These are phyloP conservation scores for Westerdykella ornata DNA, from an alignment of 2,329 filamentous ascomycete species.

Conservation along the genomic window DNA sequence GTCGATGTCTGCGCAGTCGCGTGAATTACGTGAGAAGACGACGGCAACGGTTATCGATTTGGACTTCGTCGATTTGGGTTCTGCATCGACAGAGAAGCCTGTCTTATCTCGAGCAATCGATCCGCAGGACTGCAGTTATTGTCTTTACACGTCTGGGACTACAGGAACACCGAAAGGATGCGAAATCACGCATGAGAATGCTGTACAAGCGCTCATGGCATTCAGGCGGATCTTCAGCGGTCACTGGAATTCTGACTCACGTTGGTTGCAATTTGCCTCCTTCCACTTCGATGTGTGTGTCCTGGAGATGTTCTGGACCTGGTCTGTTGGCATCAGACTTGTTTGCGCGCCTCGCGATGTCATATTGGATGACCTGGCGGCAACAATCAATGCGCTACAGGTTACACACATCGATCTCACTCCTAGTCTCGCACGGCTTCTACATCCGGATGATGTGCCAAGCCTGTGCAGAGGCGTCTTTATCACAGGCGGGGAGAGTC, in stretches of 20 bases:
- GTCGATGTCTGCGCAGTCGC: slow-evolving; percentile 45
- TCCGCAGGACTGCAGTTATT: slow-evolving; percentile 63
- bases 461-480: slow-evolving; percentile 76
- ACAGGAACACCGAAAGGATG: slow-evolving; percentile 85
- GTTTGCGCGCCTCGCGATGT: slow-evolving; percentile 76
- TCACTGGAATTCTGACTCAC: slow-evolving; percentile 66
- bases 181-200: slow-evolving; percentile 80
- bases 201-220: slow-evolving; percentile 80
- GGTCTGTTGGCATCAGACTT: slow-evolving; percentile 81
- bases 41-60: slow-evolving; percentile 42
- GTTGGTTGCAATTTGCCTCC: slow-evolving; percentile 88
- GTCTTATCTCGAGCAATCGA: slow-evolving; percentile 18
- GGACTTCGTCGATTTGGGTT: slow-evolving; percentile 36
- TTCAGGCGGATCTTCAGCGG: slow-evolving; percentile 71
- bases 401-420: slow-evolving; percentile 93
- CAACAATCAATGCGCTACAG: slow-evolving; percentile 60
- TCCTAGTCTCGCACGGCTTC: slow-evolving; percentile 72
- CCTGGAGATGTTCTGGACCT: slow-evolving; percentile 91
- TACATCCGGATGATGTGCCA: slow-evolving; percentile 75
- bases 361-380: slow-evolving; percentile 74
- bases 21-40: slow-evolving; percentile 31
- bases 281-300: slow-evolving; percentile 94
- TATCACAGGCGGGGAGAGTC: slow-evolving; percentile 82
- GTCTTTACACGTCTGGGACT: slow-evolving; percentile 80
- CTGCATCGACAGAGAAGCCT: slow-evolving; percentile 32